Percentiles rank a stretch among this genome's conserved stretches.
phyloP scores from a whole-genome alignment of 495 filamentous ascomycete genomes.

The Xylaria telfairii region DNA sequence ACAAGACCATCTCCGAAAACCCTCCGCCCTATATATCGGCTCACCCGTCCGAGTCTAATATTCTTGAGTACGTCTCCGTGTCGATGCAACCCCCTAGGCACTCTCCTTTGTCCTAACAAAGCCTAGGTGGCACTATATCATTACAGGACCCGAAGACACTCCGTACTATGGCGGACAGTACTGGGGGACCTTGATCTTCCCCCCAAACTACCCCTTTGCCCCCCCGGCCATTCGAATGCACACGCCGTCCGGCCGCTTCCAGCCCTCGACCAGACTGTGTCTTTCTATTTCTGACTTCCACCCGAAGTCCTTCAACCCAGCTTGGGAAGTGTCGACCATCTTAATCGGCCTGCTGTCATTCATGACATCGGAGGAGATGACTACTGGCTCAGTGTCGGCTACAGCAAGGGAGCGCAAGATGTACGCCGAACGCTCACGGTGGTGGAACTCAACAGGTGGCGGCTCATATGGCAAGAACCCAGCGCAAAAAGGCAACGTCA shows the following conservation, averaged over 20 bases:
- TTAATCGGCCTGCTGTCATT: slow-evolving; percentile 92
- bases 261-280: slow-evolving; percentile 88
- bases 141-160: slow-evolving; percentile 92
- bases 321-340: slow-evolving; percentile 98
- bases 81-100: not conserved
- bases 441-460: slow-evolving; percentile 98
- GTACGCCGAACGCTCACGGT: slow-evolving; percentile 77
- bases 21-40: slow-evolving; percentile 93
- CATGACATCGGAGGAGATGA: slow-evolving; percentile 99
- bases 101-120: slow-evolving; percentile 16
- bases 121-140: slow-evolving; percentile 95
- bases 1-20: slow-evolving; percentile 87
- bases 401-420: slow-evolving; percentile 78
- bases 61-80: slow-evolving; percentile 74
- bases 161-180: slow-evolving; percentile 96
- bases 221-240: slow-evolving; percentile 99
- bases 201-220: slow-evolving; percentile 94
- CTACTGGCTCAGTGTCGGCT: slow-evolving; percentile 86
- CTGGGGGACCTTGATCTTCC: slow-evolving; percentile 96
- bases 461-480: slow-evolving; percentile 67
- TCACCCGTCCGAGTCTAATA: slow-evolving; percentile 93
- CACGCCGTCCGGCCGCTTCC: slow-evolving; percentile 94
- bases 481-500: slow-evolving; percentile 57
- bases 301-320: slow-evolving; percentile 95
- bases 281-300: slow-evolving; percentile 97